Percentiles rank a stretch among this genome's conserved stretches.
These are phyloP conservation scores for Ophiostoma pallidulum DNA, from an alignment of 2,329 filamentous ascomycete species.

Conservation along the genomic window DNA sequence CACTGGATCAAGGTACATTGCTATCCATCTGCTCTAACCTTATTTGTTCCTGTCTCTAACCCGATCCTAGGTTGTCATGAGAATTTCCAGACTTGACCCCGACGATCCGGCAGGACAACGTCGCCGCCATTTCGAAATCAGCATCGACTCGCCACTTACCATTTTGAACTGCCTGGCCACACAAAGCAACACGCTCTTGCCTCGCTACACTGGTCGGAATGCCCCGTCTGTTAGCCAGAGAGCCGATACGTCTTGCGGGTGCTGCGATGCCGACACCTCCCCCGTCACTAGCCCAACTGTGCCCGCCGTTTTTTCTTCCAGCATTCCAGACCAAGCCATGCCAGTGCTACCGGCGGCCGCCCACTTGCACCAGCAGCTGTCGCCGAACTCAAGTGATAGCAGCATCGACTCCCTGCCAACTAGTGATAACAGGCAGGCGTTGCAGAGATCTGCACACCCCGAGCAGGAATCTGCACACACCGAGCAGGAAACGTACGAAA, in stretches of 20 bases:
- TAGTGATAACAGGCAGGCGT: neutral
- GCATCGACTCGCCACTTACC: conserved; percentile 90
- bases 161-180: conserved; percentile 91
- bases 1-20: conserved; percentile 99
- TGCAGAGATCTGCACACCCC: conserved; percentile 22
- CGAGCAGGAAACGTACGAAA: conserved; percentile 19
- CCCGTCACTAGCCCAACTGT: too few relatives aligned
- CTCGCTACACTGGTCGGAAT: conserved; percentile 58
- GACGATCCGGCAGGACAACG: conserved; percentile 62
- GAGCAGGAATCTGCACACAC: conserved; percentile 9
- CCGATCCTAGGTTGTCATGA: conserved; percentile 91
- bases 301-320: neutral
- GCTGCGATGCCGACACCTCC: conserved; percentile 36
- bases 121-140: conserved; percentile 87
- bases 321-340: conserved; percentile 29
- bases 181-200: conserved; percentile 76
- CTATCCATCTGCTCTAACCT: too few relatives aligned
- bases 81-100: conserved; percentile 74
- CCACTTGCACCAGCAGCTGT: conserved; percentile 29
- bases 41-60: too few relatives aligned
- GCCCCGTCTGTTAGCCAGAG: conserved; percentile 27
- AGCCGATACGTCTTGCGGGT: conserved; percentile 59
- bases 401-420: conserved; percentile 6
- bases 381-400: conserved; percentile 4
- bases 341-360: conserved; percentile 47